Evolutionary conservation across 306 rosid species (phyloP).

Genomic region (Gillenia trifoliata): DNA sequence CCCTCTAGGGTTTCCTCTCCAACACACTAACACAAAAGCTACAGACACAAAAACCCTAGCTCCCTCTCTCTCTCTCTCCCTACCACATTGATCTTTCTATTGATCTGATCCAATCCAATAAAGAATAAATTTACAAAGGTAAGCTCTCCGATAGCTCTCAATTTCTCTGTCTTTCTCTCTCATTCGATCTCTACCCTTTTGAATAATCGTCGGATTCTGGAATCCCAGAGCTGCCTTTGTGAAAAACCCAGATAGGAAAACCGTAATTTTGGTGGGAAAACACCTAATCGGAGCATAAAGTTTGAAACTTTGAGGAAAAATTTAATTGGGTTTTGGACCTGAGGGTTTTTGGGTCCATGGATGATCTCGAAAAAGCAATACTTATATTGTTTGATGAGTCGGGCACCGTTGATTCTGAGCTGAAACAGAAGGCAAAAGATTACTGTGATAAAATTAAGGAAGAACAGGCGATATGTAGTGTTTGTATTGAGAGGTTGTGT

Average conservation of each 20-base stretch:
- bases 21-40: neutral
- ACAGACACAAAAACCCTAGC: constrained; percentile 17
- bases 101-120: constrained; percentile 28
- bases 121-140: constrained; percentile 11
- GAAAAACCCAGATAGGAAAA: constrained; percentile 9
- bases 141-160: constrained; percentile 25
- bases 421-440: constrained; percentile 62
- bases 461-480: constrained; percentile 53
- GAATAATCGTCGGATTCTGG: neutral
- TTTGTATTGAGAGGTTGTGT: constrained; percentile 71
- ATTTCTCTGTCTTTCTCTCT: constrained; percentile 6
- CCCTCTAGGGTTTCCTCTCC: constrained; percentile 15
- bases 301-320: constrained; percentile 20
- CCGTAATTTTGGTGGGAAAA: neutral
- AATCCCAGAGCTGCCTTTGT: neutral
- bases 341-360: constrained; percentile 44
- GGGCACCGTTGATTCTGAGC: constrained; percentile 51
- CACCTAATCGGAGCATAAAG: constrained; percentile 17
- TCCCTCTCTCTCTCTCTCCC: neutral
- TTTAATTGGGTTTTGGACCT: constrained; percentile 19
- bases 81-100: neutral
- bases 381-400: constrained; percentile 81
- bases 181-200: constrained; percentile 2
- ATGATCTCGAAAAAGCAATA: constrained; percentile 83
- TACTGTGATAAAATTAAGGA: constrained; percentile 67